These are phyloP conservation scores for Tricholoma flavovirens DNA, from an alignment of 768 basidiomycete species.

Conservation along the genomic window DNA sequence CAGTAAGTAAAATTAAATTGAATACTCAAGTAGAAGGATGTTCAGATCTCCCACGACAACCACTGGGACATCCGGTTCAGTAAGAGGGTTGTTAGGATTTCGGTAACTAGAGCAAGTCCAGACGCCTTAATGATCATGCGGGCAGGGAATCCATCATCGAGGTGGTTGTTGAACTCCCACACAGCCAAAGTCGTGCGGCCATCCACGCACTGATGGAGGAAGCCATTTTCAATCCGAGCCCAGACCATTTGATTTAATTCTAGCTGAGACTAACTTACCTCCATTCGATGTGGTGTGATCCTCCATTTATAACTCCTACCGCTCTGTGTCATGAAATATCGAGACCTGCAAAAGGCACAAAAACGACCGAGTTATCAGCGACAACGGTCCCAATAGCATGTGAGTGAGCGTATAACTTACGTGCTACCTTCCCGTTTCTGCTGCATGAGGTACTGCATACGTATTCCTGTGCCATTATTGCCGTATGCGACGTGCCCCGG, in stretches of 20 bases:
- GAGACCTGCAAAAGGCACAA: conserved; percentile 40
- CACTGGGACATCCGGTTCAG: conserved; percentile 66
- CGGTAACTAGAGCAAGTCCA: conserved; percentile 62
- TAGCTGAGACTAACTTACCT: conserved; percentile 40
- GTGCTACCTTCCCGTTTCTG: conserved; percentile 57
- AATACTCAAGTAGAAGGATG: neutral
- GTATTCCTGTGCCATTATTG: conserved; percentile 45
- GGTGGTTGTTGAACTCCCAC: conserved; percentile 55
- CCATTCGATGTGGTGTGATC: conserved; percentile 54
- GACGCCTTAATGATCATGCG: conserved; percentile 52
- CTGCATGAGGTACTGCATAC: conserved; percentile 53
- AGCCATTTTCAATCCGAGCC: neutral
- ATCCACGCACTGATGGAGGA: conserved; percentile 50
- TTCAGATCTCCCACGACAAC: conserved; percentile 43
- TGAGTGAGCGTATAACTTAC: conserved; percentile 35
- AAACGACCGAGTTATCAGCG: conserved; percentile 1
- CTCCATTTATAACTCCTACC: conserved; percentile 77
- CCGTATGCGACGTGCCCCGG: conserved; percentile 69
- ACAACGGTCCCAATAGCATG: neutral
- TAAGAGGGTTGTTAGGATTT: conserved; percentile 69
- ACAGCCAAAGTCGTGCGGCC: conserved; percentile 54
- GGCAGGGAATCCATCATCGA: conserved; percentile 53
- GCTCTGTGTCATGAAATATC: conserved; percentile 68
- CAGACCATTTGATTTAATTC: neutral
- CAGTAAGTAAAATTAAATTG: neutral